Percentiles rank a stretch among this genome's conserved stretches.
phyloP scores from a whole-genome alignment of 352 stramenopile species.

The Phytophthora megakarya region DNA sequence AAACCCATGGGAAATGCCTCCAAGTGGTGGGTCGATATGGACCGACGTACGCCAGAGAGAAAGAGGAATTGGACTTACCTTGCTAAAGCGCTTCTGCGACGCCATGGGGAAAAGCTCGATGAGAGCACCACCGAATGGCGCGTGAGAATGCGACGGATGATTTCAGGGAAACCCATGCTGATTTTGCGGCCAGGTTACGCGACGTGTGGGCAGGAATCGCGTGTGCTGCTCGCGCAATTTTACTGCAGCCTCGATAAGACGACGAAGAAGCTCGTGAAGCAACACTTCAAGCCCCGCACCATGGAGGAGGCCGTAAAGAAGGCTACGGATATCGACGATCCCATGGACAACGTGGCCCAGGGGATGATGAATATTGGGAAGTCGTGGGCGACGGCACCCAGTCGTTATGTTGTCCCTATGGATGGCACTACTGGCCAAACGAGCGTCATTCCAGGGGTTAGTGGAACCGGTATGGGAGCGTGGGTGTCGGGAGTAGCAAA shows the following conservation, averaged over 20 bases:
- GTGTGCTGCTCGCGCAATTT: constrained; percentile 6
- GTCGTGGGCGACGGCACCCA: background rate
- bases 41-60: too few relatives aligned
- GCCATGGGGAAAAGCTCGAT: background rate
- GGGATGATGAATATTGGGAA: constrained; percentile 6
- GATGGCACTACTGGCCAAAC: background rate
- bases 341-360: background rate
- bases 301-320: background rate
- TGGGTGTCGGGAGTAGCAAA: background rate
- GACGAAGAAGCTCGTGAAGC: background rate
- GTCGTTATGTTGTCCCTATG: background rate
- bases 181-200: background rate
- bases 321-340: constrained; percentile 1
- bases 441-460: constrained; percentile 9
- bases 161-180: background rate
- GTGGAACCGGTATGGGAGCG: background rate
- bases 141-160: background rate
- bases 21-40: too few relatives aligned
- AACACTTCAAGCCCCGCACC: background rate
- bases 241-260: background rate
- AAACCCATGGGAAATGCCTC: background rate
- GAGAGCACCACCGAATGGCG: background rate
- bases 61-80: too few relatives aligned
- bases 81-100: constrained; percentile 1
- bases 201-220: background rate